Percentiles rank a stretch among this genome's conserved stretches.
Conservation (phyloP, 2,329 filamentous ascomycete species). For the Curvularia sp. region DNA sequence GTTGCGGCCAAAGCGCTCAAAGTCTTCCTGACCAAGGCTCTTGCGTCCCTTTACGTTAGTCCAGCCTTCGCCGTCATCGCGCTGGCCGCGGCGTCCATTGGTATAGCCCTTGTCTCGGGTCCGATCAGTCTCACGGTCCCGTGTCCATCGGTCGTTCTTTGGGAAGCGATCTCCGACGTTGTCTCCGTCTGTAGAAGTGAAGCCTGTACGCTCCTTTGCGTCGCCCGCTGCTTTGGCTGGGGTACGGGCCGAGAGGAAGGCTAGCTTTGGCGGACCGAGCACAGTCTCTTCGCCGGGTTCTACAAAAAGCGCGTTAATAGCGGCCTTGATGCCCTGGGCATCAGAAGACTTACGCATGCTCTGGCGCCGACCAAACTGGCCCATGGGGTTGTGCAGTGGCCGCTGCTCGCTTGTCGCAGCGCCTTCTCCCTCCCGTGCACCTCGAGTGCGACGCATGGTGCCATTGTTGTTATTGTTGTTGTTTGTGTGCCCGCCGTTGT, state of each 20-base stretch:
- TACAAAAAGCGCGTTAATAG: constrained; percentile 50
- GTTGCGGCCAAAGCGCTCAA: constrained; percentile 70
- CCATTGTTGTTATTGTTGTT: constrained; percentile 35
- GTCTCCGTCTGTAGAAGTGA: constrained; percentile 51
- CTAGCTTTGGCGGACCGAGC: constrained; percentile 81
- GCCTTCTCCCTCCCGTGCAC: constrained; percentile 38
- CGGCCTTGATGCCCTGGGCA: constrained; percentile 50
- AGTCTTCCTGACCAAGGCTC: constrained; percentile 74
- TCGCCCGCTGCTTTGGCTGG: constrained; percentile 53
- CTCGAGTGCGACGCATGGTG: constrained; percentile 35
- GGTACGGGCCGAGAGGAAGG: constrained; percentile 74
- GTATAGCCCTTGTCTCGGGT: constrained; percentile 45
- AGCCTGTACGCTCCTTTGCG: constrained; percentile 45
- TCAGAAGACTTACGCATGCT: constrained; percentile 58
- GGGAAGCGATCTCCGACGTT: constrained; percentile 44
- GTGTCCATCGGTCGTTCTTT: constrained; percentile 51
- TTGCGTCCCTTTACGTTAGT: constrained; percentile 75
- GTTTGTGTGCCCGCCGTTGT: constrained; percentile 35
- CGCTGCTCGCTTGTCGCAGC: constrained; percentile 37
- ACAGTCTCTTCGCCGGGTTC: constrained; percentile 77
- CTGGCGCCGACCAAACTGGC: constrained; percentile 43
- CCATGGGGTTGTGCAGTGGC: constrained; percentile 46
- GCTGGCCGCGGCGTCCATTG: constrained; percentile 51
- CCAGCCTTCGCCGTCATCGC: constrained; percentile 73
- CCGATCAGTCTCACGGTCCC: constrained; percentile 52